Percentiles rank a stretch among this genome's conserved stretches.
phyloP scores from a whole-genome alignment of 257 asterid species.

The Echites panduratus region DNA sequence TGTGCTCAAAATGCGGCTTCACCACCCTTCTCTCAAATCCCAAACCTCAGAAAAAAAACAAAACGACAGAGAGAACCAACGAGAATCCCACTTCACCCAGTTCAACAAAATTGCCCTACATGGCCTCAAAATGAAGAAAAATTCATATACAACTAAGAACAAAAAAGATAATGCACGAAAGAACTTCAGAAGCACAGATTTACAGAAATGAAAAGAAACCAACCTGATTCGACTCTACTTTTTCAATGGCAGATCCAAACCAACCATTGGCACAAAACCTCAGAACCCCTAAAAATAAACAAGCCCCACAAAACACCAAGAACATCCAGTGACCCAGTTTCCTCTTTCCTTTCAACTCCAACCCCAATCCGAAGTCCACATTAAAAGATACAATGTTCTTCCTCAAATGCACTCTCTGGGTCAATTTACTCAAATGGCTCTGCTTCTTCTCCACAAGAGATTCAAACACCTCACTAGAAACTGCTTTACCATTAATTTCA shows the following conservation, averaged over 20 bases:
- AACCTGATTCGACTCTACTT: slow-evolving; percentile 61
- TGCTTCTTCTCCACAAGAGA: slow-evolving; percentile 39
- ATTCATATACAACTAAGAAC: not conserved
- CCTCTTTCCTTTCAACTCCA: slow-evolving; percentile 63
- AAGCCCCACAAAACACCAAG: slow-evolving; percentile 65
- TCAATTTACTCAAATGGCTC: slow-evolving; percentile 53
- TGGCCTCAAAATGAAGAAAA: not conserved
- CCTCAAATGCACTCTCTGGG: slow-evolving; percentile 72
- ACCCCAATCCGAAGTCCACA: slow-evolving; percentile 68
- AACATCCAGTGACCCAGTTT: slow-evolving; percentile 84
- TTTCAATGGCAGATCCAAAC: slow-evolving; percentile 91
- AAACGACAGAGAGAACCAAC: slow-evolving; percentile 1
- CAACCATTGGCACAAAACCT: slow-evolving; percentile 91
- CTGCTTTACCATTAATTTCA: slow-evolving; percentile 33
- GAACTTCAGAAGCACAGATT: not conserved
- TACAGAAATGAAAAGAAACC: slow-evolving; percentile 9
- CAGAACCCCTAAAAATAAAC: slow-evolving; percentile 69
- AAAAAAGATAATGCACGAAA: not conserved
- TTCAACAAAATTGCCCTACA: not conserved
- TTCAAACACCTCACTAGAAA: slow-evolving; percentile 46
- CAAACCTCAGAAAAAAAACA: not conserved
- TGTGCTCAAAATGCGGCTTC: not conserved
- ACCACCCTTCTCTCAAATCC: not conserved
- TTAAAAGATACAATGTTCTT: slow-evolving; percentile 57
- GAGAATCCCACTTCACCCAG: not conserved